These are phyloP conservation scores for carrot (Daucus carota) DNA, from an alignment of 129 eudicot genomes.

Conservation along the genomic window DH1_v3.0 NC_030383.2:5326001-5326500, in stretches of 20 bases:
- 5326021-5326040: too few species aligned
- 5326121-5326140: not conserved
- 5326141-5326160: not conserved
- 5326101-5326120: not conserved
- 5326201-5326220: not conserved
- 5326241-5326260: not conserved
- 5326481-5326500: not conserved
- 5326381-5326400: not conserved
- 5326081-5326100: not conserved
- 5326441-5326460: not conserved
- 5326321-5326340: not conserved
- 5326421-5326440: not conserved
- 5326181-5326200: not conserved
- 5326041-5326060: too few species aligned
- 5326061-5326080: not conserved
- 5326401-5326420: not conserved
- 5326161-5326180: constrained; percentile 1
- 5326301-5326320: not conserved
- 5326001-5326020: too few species aligned
- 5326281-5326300: not conserved
- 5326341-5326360: not conserved
- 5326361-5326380: not conserved
- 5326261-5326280: not conserved
- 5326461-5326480: not conserved
- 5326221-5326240: not conserved